Conservation (phyloP, 2,329 filamentous ascomycete genomes). For the Neophaeococcomyces mojaviensis region DNA sequence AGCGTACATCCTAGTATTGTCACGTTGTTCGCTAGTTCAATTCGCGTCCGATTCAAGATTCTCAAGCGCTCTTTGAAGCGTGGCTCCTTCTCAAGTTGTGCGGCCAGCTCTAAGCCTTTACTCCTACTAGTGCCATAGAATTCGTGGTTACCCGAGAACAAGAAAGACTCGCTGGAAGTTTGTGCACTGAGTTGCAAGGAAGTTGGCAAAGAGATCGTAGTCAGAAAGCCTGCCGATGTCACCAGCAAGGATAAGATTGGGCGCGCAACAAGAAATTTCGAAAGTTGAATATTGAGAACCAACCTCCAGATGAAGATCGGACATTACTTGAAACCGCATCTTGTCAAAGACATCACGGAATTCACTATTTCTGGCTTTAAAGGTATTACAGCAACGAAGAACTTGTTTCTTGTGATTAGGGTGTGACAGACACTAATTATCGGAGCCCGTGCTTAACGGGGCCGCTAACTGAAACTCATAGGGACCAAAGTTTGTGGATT, state of each 20-base stretch:
- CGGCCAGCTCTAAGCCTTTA: constrained; percentile 22
- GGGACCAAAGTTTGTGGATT: neutral
- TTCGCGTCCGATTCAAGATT: constrained; percentile 24
- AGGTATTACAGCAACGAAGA: neutral
- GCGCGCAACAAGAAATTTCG: constrained; percentile 17
- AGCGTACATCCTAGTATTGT: constrained; percentile 52
- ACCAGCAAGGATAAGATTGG: constrained; percentile 25
- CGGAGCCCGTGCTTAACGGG: neutral
- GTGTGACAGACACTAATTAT: neutral
- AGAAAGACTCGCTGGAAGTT: constrained; percentile 26
- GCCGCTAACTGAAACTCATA: constrained; percentile 1
- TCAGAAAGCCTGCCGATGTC: constrained; percentile 29
- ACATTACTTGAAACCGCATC: constrained; percentile 22
- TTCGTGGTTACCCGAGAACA: constrained; percentile 32
- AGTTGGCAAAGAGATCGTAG: constrained; percentile 21
- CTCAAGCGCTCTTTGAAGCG: constrained; percentile 24
- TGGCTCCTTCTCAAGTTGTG: constrained; percentile 25
- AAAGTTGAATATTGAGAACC: constrained; percentile 21
- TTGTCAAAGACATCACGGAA: neutral
- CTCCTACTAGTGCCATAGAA: constrained; percentile 26
- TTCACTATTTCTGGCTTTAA: neutral
- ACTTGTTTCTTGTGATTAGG: neutral
- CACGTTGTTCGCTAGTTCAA: constrained; percentile 30
- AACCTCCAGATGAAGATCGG: constrained; percentile 26
- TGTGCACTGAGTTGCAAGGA: constrained; percentile 23